Evolutionary conservation across 1,284 basidiomycete species (phyloP).

Genomic region (Trichosporon faecale): DNA sequence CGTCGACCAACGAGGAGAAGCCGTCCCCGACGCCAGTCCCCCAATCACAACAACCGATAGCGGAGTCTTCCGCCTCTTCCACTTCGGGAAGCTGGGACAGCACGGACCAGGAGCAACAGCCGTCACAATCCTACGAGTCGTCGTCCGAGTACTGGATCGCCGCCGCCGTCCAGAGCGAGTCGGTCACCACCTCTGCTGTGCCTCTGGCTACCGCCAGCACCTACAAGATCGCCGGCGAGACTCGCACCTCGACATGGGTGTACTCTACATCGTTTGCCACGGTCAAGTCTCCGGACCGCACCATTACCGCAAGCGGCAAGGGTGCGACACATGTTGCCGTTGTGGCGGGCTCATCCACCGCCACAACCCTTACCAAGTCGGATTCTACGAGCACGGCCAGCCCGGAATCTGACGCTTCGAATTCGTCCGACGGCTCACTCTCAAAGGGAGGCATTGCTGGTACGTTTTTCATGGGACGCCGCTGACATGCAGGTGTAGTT

Average conservation of each 20-base stretch:
- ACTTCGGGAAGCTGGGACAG: background rate
- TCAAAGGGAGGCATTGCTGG: constrained; percentile 3
- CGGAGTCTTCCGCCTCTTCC: background rate
- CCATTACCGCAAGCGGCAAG: background rate
- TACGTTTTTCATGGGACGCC: background rate
- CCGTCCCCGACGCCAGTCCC: background rate
- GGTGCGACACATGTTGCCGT: background rate
- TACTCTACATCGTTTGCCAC: background rate
- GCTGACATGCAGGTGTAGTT: background rate
- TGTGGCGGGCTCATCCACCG: background rate
- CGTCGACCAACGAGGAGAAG: background rate
- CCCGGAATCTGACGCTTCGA: background rate
- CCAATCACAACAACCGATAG: background rate
- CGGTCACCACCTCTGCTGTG: background rate
- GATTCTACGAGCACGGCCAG: background rate
- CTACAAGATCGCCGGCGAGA: background rate
- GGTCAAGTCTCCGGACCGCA: background rate
- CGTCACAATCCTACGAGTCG: background rate
- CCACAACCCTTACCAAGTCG: background rate
- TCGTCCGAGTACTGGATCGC: background rate
- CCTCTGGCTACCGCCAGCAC: background rate
- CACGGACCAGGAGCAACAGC: background rate
- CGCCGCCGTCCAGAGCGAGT: background rate
- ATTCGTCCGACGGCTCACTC: background rate
- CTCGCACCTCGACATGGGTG: background rate